phyloP scores from a whole-genome alignment of 1,284 basidiomycete species.

The Apiotrichum montevideense region DNA sequence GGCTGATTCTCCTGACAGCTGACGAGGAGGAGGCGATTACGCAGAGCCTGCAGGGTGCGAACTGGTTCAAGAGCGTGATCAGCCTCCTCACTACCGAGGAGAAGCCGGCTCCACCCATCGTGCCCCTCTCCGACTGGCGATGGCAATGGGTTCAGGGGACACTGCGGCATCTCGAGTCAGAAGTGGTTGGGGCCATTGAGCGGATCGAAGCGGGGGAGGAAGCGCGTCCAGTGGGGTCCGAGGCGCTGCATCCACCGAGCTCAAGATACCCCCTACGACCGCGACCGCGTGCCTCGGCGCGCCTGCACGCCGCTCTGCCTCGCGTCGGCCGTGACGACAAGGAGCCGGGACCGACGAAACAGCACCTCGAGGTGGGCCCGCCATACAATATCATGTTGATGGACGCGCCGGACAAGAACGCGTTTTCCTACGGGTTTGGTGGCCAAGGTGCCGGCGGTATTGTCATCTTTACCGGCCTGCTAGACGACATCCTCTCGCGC shows the following conservation, averaged over 20 bases:
- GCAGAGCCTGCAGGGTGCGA: conserved; percentile 64
- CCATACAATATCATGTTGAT: conserved; percentile 81
- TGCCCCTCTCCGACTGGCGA: conserved; percentile 73
- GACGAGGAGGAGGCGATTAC: conserved; percentile 84
- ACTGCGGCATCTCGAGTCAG: conserved; percentile 63
- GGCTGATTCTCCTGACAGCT: conserved; percentile 76
- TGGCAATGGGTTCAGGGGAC: conserved; percentile 72
- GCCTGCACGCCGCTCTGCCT: conserved; percentile 39
- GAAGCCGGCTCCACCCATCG: conserved; percentile 55
- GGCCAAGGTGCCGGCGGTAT: conserved; percentile 80
- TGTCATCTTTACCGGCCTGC: conserved; percentile 80
- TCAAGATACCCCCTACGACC: conserved; percentile 42
- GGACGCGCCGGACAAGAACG: conserved; percentile 72
- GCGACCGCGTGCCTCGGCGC: conserved; percentile 37
- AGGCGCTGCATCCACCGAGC: conserved; percentile 28
- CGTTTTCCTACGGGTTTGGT: conserved; percentile 87
- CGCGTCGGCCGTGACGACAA: conserved; percentile 26
- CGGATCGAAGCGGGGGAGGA: conserved; percentile 1
- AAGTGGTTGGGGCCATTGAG: conserved; percentile 44
- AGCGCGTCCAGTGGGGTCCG: background rate
- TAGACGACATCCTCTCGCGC: conserved; percentile 64
- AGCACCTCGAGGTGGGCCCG: conserved; percentile 56
- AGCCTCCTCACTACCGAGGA: conserved; percentile 64
- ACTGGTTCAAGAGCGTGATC: conserved; percentile 76
- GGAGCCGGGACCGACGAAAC: conserved; percentile 16